Evolutionary conservation across 2,329 filamentous ascomycete species (phyloP).

Genomic region (Aspergillus intermedius): DNA sequence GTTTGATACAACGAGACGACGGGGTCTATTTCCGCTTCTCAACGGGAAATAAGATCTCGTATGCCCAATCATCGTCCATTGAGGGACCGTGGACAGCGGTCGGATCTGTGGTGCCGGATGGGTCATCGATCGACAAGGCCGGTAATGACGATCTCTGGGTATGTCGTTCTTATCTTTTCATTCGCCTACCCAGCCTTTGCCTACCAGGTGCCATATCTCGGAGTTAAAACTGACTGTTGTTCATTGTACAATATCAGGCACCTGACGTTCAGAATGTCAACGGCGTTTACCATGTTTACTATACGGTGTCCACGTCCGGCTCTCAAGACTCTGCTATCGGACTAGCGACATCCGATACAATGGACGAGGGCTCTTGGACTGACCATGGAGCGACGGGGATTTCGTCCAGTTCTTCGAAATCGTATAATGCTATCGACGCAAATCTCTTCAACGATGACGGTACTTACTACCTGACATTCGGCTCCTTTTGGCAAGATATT

Average conservation of each 20-base stretch:
- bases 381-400: slow-evolving; percentile 31
- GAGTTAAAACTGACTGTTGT: neutral
- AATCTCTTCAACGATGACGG: slow-evolving; percentile 44
- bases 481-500: slow-evolving; percentile 64
- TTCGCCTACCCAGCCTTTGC: neutral
- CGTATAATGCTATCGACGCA: slow-evolving; percentile 58
- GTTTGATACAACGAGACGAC: slow-evolving; percentile 44
- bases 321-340: slow-evolving; percentile 58
- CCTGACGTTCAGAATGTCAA: slow-evolving; percentile 57
- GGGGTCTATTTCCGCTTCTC: slow-evolving; percentile 51
- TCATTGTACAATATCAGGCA: slow-evolving; percentile 40
- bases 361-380: slow-evolving; percentile 33
- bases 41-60: slow-evolving; percentile 45
- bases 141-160: slow-evolving; percentile 48
- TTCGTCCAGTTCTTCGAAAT: slow-evolving; percentile 31
- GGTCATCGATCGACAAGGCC: slow-evolving; percentile 38
- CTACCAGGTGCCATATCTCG: neutral
- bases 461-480: slow-evolving; percentile 52
- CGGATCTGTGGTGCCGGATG: slow-evolving; percentile 40
- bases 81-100: slow-evolving; percentile 46
- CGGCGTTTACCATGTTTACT: slow-evolving; percentile 58
- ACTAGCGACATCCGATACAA: slow-evolving; percentile 43
- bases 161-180: slow-evolving; percentile 8
- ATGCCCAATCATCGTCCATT: slow-evolving; percentile 32
- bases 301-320: slow-evolving; percentile 57